Evolutionary conservation across 176 grass and related monocot species (phyloP), one percentile per base, ranked within the genome.

Genomic region (Carex scoparia): DNA sequence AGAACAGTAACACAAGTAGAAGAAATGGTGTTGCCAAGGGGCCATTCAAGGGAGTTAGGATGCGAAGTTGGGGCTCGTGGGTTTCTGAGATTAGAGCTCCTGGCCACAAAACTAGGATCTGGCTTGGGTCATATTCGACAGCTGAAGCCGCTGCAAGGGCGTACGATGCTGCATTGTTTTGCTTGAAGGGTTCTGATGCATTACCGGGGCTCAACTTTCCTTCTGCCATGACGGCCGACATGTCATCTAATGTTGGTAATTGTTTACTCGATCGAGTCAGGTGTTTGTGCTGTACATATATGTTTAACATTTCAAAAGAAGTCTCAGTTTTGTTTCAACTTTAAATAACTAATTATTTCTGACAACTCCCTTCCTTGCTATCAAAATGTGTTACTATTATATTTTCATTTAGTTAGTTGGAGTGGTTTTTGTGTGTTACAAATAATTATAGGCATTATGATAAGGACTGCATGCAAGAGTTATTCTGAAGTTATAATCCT

Each of bases 31-130:
- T 58, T 57, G 13, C 53, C 11, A 91, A 69, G 87, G 91, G 86
- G 86, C 80, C 87, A 73, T 97, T 94, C 90, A 97, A 94, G 91
- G 94, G 94, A 12, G 94, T 97, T 62, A 63, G 94, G 63, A 97
- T 97, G 94, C 70, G 94, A 84, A 97, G 92, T 84, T 97, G 94
- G 94, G 94, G 94, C 0, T 94, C 94, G 9, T 97, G 94, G 94
- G 94, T 97, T 61, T 97, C 94, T 35, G 94, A 97, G 92, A 90
- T 97, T 63, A 79, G 92, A 15, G 92, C 92, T 31, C 94, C 94
- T 4, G 86, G 84, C 12, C 94, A 94, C 86, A 97, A 97, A 88
- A 92, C 90, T 16, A 49, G 94, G 90, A 97, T 97, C 63, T 97
- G 94, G 94, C 89, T 97, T 2, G 94, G 94, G 0, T 97, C 94